A percentile compares a stretch with the other conserved stretches of the same genome.
phyloP scores from a whole-genome alignment of 2,329 filamentous ascomycete genomes.

The Pestalotiopsis sp. region DNA sequence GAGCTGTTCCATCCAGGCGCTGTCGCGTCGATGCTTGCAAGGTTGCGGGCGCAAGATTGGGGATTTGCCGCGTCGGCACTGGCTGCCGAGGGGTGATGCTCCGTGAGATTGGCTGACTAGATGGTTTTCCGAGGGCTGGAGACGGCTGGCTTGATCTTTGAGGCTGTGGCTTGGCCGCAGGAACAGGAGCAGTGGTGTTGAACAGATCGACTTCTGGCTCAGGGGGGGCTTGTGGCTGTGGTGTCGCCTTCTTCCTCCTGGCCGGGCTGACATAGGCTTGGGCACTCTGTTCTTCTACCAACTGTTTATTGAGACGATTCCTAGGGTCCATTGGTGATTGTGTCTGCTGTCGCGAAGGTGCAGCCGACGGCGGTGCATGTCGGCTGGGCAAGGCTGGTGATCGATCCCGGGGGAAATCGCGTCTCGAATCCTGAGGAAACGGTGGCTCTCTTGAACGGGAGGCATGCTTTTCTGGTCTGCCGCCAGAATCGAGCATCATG shows the following conservation, averaged over 20 bases:
- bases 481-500: slow-evolving; percentile 74
- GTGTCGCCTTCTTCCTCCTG: slow-evolving; percentile 71
- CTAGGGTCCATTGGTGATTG: slow-evolving; percentile 52
- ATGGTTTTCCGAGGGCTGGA: slow-evolving; percentile 37
- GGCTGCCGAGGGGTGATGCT: slow-evolving; percentile 29
- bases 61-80: slow-evolving; percentile 55
- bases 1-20: slow-evolving; percentile 78
- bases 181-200: slow-evolving; percentile 39
- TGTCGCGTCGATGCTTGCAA: slow-evolving; percentile 77
- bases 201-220: slow-evolving; percentile 66
- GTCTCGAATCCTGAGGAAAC: slow-evolving; percentile 16
- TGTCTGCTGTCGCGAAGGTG: slow-evolving; percentile 63
- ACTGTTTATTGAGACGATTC: slow-evolving; percentile 70
- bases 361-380: slow-evolving; percentile 43
- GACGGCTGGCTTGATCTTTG: slow-evolving; percentile 32
- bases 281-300: slow-evolving; percentile 77
- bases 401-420: slow-evolving; percentile 43
- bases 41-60: slow-evolving; percentile 68
- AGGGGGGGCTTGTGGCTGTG: slow-evolving; percentile 45
- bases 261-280: slow-evolving; percentile 88
- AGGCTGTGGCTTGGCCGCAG: slow-evolving; percentile 21
- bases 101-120: slow-evolving; percentile 22
- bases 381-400: slow-evolving; percentile 50
- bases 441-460: slow-evolving; percentile 29
- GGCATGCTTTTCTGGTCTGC: slow-evolving; percentile 51